Conservation (phyloP, 768 basidiomycete species). For the Xanthoconium stramineum region DNA sequence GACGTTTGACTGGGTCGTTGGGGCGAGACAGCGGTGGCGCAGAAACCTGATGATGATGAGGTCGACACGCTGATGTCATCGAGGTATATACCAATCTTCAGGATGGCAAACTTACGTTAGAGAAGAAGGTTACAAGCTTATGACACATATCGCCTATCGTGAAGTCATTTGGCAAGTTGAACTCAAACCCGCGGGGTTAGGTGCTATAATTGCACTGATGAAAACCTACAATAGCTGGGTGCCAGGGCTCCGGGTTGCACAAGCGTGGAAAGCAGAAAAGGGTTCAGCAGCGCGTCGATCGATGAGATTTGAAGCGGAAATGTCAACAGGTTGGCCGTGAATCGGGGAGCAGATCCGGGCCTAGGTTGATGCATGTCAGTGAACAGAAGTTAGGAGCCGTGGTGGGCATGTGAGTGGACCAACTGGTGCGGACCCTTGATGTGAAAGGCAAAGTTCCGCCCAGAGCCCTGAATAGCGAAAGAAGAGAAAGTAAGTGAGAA, state of each 20-base stretch:
- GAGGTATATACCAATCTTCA: slow-evolving; percentile 1
- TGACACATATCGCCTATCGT: neutral
- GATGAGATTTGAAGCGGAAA: neutral
- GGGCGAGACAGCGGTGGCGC: neutral
- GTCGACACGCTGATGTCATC: no score
- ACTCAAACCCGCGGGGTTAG: neutral
- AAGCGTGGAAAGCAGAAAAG: slow-evolving; percentile 6
- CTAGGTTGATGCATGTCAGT: neutral
- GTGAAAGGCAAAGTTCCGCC: neutral
- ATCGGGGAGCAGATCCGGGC: neutral
- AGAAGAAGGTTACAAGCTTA: slow-evolving; percentile 5
- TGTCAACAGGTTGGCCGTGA: neutral
- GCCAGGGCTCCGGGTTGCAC: slow-evolving; percentile 11
- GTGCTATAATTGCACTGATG: slow-evolving; percentile 9
- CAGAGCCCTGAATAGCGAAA: neutral
- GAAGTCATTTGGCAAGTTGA: neutral
- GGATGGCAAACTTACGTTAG: slow-evolving; percentile 8
- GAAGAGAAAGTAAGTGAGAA: neutral
- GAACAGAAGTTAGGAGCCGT: no score
- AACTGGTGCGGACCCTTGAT: neutral
- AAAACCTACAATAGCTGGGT: neutral
- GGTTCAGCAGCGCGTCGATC: neutral
- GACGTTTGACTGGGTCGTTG: neutral
- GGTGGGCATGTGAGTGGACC: neutral
- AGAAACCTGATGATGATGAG: neutral